A percentile compares a stretch with the other conserved stretches of the same genome.
Conservation (phyloP, 2,329 filamentous ascomycete genomes). For the Fusarium temperatum region DNA sequence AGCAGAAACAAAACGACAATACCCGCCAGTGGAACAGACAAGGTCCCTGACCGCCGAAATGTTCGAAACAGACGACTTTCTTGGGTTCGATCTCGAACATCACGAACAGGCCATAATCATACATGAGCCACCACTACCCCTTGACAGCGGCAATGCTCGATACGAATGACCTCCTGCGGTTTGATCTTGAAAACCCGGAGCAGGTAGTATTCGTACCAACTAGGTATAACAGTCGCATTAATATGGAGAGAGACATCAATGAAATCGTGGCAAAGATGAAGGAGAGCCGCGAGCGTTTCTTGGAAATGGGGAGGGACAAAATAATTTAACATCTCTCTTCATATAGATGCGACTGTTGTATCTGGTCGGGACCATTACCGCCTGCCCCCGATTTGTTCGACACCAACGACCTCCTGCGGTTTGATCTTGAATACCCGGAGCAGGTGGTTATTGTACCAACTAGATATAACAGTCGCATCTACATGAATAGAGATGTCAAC, state of each 20-base stretch:
- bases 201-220: not conserved
- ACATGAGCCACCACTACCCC: too few relatives aligned
- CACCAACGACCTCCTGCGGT: not conserved
- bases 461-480: not conserved
- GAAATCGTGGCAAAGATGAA: not conserved
- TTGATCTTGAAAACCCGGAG: not conserved
- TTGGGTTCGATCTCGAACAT: not conserved
- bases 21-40: not conserved
- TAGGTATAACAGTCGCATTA: not conserved
- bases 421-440: not conserved
- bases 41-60: not conserved
- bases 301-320: too few relatives aligned
- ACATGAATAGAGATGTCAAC: not conserved
- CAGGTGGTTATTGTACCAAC: not conserved
- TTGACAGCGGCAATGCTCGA: not conserved
- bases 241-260: not conserved
- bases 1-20: not conserved
- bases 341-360: not conserved
- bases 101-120: too few relatives aligned
- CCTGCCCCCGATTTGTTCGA: not conserved
- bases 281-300: not conserved
- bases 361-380: not conserved
- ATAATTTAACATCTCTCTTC: not conserved
- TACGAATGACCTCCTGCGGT: not conserved
- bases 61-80: not conserved